phyloP scores from a whole-genome alignment of 805 yeast genomes.

The Yamadazyma kitorensis region DNA sequence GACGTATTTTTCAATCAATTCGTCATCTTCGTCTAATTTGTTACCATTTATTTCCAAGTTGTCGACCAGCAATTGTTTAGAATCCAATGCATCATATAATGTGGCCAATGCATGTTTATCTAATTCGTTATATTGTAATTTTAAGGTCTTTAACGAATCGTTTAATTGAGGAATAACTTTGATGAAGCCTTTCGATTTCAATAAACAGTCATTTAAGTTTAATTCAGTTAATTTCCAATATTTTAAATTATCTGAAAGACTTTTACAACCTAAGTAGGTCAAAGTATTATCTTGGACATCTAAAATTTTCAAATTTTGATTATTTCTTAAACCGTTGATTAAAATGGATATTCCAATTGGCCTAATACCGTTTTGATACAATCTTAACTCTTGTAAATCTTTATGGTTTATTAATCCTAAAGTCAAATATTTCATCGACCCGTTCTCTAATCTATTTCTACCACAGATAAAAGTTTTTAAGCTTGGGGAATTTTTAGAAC shows the following conservation, averaged over 20 bases:
- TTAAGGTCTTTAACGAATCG: conserved; percentile 4
- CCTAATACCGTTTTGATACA: conserved; percentile 96
- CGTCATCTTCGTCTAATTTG: conserved; percentile 85
- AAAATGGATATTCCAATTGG: conserved; percentile 80
- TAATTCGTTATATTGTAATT: conserved; percentile 12
- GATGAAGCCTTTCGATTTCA: conserved; percentile 75
- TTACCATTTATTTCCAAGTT: conserved; percentile 88
- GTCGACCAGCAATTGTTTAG: conserved; percentile 59
- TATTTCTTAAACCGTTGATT: conserved; percentile 63
- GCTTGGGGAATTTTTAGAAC: conserved; percentile 42
- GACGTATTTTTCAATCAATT: conserved; percentile 56
- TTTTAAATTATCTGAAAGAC: conserved; percentile 42
- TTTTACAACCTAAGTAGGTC: conserved; percentile 66
- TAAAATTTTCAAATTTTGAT: conserved; percentile 58
- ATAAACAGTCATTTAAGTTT: conserved; percentile 83
- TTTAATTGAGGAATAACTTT: conserved; percentile 23
- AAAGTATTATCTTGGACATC: conserved; percentile 96
- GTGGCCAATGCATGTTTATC: conserved; percentile 59
- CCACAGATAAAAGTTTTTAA: conserved; percentile 93
- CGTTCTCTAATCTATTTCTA: conserved; percentile 94
- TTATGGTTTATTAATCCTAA: conserved; percentile 80
- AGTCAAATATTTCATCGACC: conserved; percentile 82
- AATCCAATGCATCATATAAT: conserved; percentile 52
- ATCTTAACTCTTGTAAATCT: conserved; percentile 66
- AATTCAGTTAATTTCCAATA: conserved; percentile 77